Evolutionary conservation across 768 basidiomycete species (phyloP), one percentile per base, ranked within the genome.

Genomic region (Phylloporus arenicola): DNA sequence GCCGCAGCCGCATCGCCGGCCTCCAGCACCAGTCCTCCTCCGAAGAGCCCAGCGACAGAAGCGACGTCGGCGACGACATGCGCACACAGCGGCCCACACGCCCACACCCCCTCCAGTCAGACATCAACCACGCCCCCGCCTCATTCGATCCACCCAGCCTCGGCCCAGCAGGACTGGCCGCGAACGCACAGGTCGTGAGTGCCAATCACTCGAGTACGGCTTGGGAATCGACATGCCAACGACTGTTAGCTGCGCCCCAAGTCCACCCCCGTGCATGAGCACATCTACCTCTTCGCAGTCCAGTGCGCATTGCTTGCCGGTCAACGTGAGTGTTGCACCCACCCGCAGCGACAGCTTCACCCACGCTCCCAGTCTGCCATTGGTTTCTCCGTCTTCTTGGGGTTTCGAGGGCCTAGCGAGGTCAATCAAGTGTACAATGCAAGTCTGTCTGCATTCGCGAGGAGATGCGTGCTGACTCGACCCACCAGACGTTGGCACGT

Each of bases 11-110:
- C 48, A 48, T 68, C 50, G 20, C 56, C 7, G 40, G 40, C 13
- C 40, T 41, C 12, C 40, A 41, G 6, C 20, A 25, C 40, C 62
- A 64, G 35, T 58, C 60, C 25, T 63, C 65, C 5, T 27, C 41
- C 22, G 65, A 61, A 37, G 65, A 67, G 27, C 61, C 54, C 3
- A 64, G 65, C 46, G 66, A 66, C 41, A 59, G 45, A 22, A 65
- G 64, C 34, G 65, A 68, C 24, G 43, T 39, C 13, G 37, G 56
- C 50, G 65, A 68, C 43, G 49, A 53, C 1, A 24, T 54, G 30
- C 54, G 52, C 13, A 45, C 54, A 17, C 57, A 51, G 39, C 17
- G 9, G 37, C 3, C 19, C 19, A 11, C 19, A 20, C 11, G 19
- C 8, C 19, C 37, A 29, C 41, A 42, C 10, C 41, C 25, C n/a